Base-by-base conservation (phyloP, 2,329 filamentous ascomycete genomes). In the Stemphylium beticola region DNA sequence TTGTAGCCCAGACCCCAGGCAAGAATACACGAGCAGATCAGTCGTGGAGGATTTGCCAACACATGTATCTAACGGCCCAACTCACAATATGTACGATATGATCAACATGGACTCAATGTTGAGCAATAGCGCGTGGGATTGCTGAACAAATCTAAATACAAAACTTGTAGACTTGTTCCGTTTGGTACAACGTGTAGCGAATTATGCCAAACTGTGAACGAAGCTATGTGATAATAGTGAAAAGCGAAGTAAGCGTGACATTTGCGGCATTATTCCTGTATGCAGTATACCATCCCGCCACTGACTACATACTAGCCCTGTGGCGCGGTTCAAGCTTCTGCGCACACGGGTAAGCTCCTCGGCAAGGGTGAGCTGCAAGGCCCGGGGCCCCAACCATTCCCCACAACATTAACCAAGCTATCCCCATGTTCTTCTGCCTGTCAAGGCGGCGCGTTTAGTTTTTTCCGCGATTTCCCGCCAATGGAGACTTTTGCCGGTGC, bases 391-490 rank as follows among this genome's bases (percentile, higher is more conserved):
- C 62, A 68, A 57, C 64, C 59, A 58, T 39, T 54, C 56, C 62
- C 61, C 62, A 59, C 59, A 62, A 61, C 41, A 56, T 60, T 60
- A 60, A 57, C 58, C 56, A 54, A 59, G 60, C 53, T 58, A 41
- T 34, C 49, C 47, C 54, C 48, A 55, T 53, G 48, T 55, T 41
- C 36, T 32, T 44, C 40, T 41, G 57, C 56, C 43, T 49, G 54
- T 51, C 46, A 55, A 55, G 33, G 45, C 41, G 49, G 40, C 51
- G 59, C 53, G 45, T 56, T 49, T 56, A 53, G 51, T 52, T 60
- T 64, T 50, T 58, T 60, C 65, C 65, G 62, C 65, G 52, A 63
- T 59, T 50, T 61, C 57, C 65, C 65, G 61, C 65, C 60, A 66
- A 66, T 65, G 54, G 56, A 52, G 49, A 45, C 45, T 32, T 40